Evolutionary conservation across 306 rosid genomes (phyloP), one percentile per base, ranked within the genome.

Genomic region (Pueraria montana): DNA sequence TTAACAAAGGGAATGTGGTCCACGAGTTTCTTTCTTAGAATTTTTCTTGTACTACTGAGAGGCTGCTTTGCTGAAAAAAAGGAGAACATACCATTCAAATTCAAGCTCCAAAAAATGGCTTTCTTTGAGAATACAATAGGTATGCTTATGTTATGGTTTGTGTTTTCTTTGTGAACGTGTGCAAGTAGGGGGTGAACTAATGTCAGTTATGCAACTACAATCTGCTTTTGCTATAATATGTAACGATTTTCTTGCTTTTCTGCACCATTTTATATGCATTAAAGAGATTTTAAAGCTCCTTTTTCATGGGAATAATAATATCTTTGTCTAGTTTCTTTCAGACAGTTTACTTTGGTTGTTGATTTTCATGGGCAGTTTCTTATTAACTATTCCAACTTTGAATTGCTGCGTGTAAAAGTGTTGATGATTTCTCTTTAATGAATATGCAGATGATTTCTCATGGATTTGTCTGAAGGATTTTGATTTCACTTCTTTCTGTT

Each of bases 401-500:
- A 24, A 26, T 27, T 62, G 68, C 7, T 62, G 45, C 13, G 1
- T 65, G 46, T 65, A 32, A 16, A 32, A 65, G 24, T 65, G 20
- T 24, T 80, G 45, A 30, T 32, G 21, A 42, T 72, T 63, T 45
- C 53, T 52, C 49, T 78, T 32, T 21, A 58, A 24, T 58, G 79
- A 5, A 27, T 74, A 30, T 67, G 85, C 86, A 91, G 90, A 85
- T 50, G 77, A 72, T 13, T 72, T 83, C 65, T 82, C 91, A 66
- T 76, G 85, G 74, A 26, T 1, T 3, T 70, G 24, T 46, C 58
- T 70, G 23, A 70, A 72, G 92, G 74, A 80, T 49, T 48, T 82
- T 34, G 70, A 78, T 38, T 24, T 80, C 72, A 79, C 86, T 50
- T 88, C 88, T 49, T 34, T 80, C 62, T 87, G 88, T 85, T 46